Base-by-base conservation (phyloP, 2,329 filamentous ascomycete genomes). In the Phaeosphaeriaceae sp. region DNA sequence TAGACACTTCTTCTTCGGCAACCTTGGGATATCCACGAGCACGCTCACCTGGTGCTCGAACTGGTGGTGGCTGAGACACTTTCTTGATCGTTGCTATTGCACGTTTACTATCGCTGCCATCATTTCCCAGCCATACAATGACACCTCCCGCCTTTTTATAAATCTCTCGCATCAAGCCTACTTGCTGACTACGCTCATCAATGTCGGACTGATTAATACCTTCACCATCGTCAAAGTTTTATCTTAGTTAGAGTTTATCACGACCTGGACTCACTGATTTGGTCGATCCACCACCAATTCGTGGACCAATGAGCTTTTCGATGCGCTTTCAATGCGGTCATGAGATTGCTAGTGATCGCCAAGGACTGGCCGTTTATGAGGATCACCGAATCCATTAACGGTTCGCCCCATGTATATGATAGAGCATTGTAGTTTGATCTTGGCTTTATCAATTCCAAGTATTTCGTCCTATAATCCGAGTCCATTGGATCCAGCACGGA, bases 71-170 rank as follows among this genome's bases (percentile, higher is more conserved):
- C 12, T 29, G 41, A 26, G 23, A 26, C 16, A 50, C 28, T 6
- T 13, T 36, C 23, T 23, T 45, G 18, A 50, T 17, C 6, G 45
- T 15, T 16, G 46, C 48, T 11, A 52, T 42, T 12, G 48, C 48
- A 8, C n/a, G 35, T 4, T 6, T 16, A 18, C 55, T 56, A 38
- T 46, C 35, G 18, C 42, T 28, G 11, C 32, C 47, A 26, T 42
- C 40, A 8, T 49, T 29, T 6, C 59, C 59, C 12, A 62, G 46
- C 59, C 59, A 55, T 23, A 49, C 46, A 11, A 43, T 23, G 13
- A 52, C 46, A 3, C 13, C 15, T 8, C 8, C 6, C 5, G 52
- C 52, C 3, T 16, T 8, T 16, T 42, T 42, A 32, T 56, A 56
- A n/a, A 56, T 56, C 5, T 33, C 7, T n/a, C 34, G 28, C 52